phyloP scores from a whole-genome alignment of 768 basidiomycete genomes.

The Termitomyces sp. region DNA sequence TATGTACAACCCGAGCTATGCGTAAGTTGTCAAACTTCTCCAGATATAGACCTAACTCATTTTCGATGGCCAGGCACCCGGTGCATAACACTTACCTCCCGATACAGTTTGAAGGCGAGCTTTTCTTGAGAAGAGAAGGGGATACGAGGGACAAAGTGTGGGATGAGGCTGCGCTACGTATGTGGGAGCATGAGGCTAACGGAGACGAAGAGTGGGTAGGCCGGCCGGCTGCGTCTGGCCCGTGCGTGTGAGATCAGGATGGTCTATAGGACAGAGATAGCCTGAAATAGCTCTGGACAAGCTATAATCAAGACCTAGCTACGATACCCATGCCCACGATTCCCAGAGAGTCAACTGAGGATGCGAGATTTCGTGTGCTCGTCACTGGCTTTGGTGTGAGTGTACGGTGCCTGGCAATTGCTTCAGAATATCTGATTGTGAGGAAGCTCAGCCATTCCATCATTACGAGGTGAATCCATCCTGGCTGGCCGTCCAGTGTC shows the following conservation, averaged over 20 bases:
- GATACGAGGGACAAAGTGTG: slow-evolving; percentile 45
- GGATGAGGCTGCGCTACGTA: slow-evolving; percentile 52
- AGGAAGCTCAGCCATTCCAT: slow-evolving; percentile 44
- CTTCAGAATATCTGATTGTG: slow-evolving; percentile 11
- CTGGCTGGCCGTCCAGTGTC: slow-evolving; percentile 61
- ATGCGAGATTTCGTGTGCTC: slow-evolving; percentile 38
- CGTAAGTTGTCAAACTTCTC: slow-evolving; percentile 25
- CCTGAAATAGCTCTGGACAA: no score
- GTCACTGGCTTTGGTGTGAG: slow-evolving; percentile 53
- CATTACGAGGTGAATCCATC: slow-evolving; percentile 60
- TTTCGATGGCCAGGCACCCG: slow-evolving; percentile 44
- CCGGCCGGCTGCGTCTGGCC: slow-evolving; percentile 17
- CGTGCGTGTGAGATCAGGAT: slow-evolving; percentile 18
- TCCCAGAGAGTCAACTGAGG: slow-evolving; percentile 20
- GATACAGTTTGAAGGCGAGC: slow-evolving; percentile 33
- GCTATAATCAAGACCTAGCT: not conserved
- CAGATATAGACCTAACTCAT: not conserved
- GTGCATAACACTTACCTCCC: slow-evolving; percentile 64
- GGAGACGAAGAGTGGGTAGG: slow-evolving; percentile 45
- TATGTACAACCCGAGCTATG: slow-evolving; percentile 55
- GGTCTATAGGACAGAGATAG: not conserved
- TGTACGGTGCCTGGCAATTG: slow-evolving; percentile 10
- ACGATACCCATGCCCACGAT: slow-evolving; percentile 26
- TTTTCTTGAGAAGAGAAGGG: slow-evolving; percentile 38
- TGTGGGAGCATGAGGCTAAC: slow-evolving; percentile 54